These are phyloP conservation scores for Penicillium simplicissimum DNA, from an alignment of 495 filamentous ascomycete species.

Conservation along the genomic window DNA sequence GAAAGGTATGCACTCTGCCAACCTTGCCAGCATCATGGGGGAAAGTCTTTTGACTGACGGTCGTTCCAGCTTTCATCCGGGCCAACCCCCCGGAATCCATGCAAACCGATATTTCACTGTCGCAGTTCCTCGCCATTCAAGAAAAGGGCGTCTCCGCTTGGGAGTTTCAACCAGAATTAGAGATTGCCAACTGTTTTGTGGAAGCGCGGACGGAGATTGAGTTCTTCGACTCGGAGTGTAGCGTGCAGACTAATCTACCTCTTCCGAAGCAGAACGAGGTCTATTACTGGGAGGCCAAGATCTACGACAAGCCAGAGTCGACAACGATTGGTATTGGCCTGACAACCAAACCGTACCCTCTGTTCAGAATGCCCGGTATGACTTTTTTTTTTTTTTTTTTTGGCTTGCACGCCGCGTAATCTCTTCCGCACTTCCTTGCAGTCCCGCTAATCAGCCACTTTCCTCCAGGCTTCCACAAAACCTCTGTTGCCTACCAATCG, in stretches of 20 bases:
- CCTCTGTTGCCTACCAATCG: conserved; percentile 87
- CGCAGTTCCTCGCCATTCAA: conserved; percentile 96
- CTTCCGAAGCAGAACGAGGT: conserved; percentile 99
- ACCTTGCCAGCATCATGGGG: not conserved
- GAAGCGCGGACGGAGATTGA: conserved; percentile 95
- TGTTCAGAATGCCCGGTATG: conserved; percentile 89
- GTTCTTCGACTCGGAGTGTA: conserved; percentile 97
- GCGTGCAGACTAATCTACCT: conserved; percentile 93
- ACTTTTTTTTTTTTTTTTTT: not conserved
- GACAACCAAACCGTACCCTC: conserved; percentile 93
- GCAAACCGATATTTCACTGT: conserved; percentile 95
- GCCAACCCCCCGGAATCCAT: conserved; percentile 93
- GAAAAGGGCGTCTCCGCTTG: conserved; percentile 98
- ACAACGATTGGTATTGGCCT: conserved; percentile 86
- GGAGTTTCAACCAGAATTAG: conserved; percentile 97
- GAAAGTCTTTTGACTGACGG: conserved; percentile 15
- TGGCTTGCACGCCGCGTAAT: too few species aligned
- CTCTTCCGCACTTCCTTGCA: not conserved
- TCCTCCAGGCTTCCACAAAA: conserved; percentile 78
- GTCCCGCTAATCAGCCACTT: conserved; percentile 21
- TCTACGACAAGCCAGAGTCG: conserved; percentile 92
- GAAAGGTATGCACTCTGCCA: conserved; percentile 65
- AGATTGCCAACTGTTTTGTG: conserved; percentile 99
- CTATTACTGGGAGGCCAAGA: conserved; percentile 99
- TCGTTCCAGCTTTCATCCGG: conserved; percentile 76